Conservation (phyloP, 352 stramenopile genomes). For the Phytophthora pluvialis region DNA sequence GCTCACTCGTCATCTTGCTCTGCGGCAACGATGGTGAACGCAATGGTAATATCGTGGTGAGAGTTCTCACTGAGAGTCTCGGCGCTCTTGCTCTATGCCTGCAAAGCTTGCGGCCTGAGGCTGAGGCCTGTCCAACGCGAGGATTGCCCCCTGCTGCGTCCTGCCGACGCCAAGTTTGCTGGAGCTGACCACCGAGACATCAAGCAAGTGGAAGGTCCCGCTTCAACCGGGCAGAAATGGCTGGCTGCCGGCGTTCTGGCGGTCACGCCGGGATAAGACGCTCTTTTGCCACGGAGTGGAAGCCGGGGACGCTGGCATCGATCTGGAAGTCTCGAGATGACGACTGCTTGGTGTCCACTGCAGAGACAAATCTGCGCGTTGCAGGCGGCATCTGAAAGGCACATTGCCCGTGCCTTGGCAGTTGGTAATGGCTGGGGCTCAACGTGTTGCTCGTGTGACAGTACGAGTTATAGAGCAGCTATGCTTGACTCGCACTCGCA, state of each 20-base stretch:
- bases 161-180: background rate
- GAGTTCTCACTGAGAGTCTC: background rate
- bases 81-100: constrained; percentile 24
- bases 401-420: constrained; percentile 5
- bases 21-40: constrained; percentile 31
- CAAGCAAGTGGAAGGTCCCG: constrained; percentile 12
- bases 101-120: constrained; percentile 7
- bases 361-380: constrained; percentile 9
- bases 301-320: background rate
- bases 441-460: constrained; percentile 17
- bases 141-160: background rate
- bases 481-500: background rate
- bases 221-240: constrained; percentile 26
- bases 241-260: constrained; percentile 11
- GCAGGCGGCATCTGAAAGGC: constrained; percentile 12
- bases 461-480: constrained; percentile 15
- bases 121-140: constrained; percentile 21
- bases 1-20: constrained; percentile 15
- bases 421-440: constrained; percentile 26
- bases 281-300: background rate
- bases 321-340: background rate
- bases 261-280: constrained; percentile 8
- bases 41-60: constrained; percentile 1
- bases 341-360: background rate
- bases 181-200: background rate